Percentiles rank a stretch among this genome's conserved stretches.
Conservation (phyloP, 2,329 filamentous ascomycete genomes). For the Fusarium sp. region DNA sequence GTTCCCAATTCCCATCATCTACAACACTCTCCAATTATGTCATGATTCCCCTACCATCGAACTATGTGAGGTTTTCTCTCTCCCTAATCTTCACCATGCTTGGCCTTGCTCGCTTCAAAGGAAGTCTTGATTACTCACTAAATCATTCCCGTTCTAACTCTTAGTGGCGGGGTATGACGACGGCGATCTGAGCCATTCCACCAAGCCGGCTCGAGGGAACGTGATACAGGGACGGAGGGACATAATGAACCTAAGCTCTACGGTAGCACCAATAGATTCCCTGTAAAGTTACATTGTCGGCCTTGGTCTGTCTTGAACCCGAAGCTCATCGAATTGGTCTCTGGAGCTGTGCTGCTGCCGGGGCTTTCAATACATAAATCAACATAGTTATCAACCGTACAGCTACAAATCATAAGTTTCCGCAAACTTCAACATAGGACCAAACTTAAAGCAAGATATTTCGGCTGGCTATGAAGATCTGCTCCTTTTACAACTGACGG, state of each 20-base stretch:
- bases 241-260: background rate
- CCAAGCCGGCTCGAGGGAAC: conserved; percentile 37
- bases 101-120: background rate
- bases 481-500: background rate
- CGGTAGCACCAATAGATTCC: conserved; percentile 6
- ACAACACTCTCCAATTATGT: background rate
- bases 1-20: background rate
- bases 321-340: background rate
- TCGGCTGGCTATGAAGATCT: conserved; percentile 5
- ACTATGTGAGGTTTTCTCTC: background rate
- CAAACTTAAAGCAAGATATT: background rate
- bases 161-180: conserved; percentile 40
- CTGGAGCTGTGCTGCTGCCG: background rate
- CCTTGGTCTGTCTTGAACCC: conserved; percentile 3
- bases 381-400: conserved; percentile 6
- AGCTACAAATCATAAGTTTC: background rate
- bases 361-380: background rate
- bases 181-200: conserved; percentile 34
- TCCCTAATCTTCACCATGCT: background rate
- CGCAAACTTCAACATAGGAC: background rate
- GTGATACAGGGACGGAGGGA: conserved; percentile 21
- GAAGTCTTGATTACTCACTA: background rate
- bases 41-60: background rate
- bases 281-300: conserved; percentile 1
- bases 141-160: conserved; percentile 9